Conservation (phyloP, 2,329 filamentous ascomycete genomes). For the Cercospora sesami region DNA sequence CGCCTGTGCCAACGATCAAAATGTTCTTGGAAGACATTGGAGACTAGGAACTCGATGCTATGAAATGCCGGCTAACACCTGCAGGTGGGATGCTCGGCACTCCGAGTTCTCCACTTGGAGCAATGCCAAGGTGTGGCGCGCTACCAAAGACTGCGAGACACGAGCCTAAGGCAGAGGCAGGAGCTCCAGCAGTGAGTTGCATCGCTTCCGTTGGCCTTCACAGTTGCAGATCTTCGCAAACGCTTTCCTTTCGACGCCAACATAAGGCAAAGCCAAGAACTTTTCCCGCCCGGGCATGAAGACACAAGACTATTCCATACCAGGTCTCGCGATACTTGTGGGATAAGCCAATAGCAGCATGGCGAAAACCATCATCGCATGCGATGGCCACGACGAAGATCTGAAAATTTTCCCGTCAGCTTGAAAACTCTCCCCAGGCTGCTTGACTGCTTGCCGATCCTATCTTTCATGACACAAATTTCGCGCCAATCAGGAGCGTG, state of each 20-base stretch:
- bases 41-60: not conserved
- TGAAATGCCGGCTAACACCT: not conserved
- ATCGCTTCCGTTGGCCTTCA: no score
- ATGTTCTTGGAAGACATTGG: constrained; percentile 49
- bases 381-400: not conserved
- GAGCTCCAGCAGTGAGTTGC: no score
- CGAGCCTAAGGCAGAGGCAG: not conserved
- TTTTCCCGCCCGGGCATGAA: not conserved
- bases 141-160: not conserved
- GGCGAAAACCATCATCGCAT: not conserved
- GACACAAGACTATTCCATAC: not conserved
- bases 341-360: not conserved
- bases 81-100: constrained; percentile 3
- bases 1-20: constrained; percentile 68
- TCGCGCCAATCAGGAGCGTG: not conserved
- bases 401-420: not conserved
- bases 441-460: not conserved
- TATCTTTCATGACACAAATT: not conserved
- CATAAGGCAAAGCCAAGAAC: not conserved
- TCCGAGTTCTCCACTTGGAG: not conserved
- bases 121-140: not conserved
- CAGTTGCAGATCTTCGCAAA: no score
- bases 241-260: not conserved
- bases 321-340: not conserved
- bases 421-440: not conserved